Percentiles rank a stretch among this genome's conserved stretches.
Conservation (phyloP, 169 alveolate species). For the Eimeria nieschulzi region DNA sequence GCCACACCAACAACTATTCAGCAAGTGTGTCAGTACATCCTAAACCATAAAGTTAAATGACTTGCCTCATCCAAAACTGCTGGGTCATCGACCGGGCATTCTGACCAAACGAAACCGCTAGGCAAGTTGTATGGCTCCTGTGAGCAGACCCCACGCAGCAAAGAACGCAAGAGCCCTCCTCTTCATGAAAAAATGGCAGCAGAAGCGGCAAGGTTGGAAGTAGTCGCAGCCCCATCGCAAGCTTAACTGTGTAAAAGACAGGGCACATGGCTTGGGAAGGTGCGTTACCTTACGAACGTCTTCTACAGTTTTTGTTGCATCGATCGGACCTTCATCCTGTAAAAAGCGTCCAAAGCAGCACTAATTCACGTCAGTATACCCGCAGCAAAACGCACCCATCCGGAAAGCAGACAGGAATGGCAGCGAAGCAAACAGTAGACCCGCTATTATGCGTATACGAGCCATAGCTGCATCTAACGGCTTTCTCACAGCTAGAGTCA, state of each 20-base stretch:
- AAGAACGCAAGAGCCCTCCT: not conserved
- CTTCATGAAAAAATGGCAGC: not conserved
- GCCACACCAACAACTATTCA: not conserved
- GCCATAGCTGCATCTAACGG: conserved; percentile 28
- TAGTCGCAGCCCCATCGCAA: not conserved
- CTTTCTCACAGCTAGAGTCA: not conserved
- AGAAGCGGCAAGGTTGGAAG: not conserved
- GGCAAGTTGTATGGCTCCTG: conserved; percentile 74
- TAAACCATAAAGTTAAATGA: not conserved
- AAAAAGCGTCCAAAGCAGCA: not conserved
- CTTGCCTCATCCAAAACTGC: conserved; percentile 60
- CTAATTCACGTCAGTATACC: not conserved
- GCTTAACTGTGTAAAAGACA: not conserved
- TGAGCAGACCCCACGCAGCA: no score
- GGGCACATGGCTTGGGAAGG: not conserved
- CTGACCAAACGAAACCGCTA: conserved; percentile 69
- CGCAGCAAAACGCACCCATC: not conserved
- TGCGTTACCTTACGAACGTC: conserved; percentile 43
- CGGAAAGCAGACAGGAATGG: not conserved
- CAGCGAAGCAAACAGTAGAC: not conserved
- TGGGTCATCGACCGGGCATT: conserved; percentile 56
- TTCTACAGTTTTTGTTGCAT: conserved; percentile 55
- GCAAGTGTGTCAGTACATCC: not conserved
- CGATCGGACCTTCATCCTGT: conserved; percentile 73
- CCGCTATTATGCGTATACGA: not conserved